Evolutionary conservation across 495 filamentous ascomycete species (phyloP).

Genomic region (Terfezia boudieri): DNA sequence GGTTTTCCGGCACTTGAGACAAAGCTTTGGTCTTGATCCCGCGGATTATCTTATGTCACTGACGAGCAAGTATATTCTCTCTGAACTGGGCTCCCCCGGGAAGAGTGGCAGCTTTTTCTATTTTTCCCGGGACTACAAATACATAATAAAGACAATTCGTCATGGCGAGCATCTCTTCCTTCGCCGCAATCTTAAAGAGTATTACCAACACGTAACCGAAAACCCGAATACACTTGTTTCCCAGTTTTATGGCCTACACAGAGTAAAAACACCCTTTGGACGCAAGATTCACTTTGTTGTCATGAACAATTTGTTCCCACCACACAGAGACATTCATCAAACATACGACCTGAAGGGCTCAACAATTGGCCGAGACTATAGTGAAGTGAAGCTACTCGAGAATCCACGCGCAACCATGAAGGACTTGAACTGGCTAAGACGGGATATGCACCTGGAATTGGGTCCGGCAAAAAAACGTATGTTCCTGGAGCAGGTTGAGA

Average conservation of each 20-base stretch:
- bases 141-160: conserved; percentile 99
- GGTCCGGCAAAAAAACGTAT: conserved; percentile 63
- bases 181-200: conserved; percentile 74
- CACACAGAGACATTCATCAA: conserved; percentile 89
- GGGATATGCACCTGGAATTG: conserved; percentile 65
- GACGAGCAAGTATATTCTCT: conserved; percentile 96
- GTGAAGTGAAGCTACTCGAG: conserved; percentile 62
- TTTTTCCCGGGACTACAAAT: conserved; percentile 98
- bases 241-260: conserved; percentile 93
- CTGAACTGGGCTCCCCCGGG: conserved; percentile 85
- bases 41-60: conserved; percentile 97
- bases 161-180: conserved; percentile 91
- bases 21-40: conserved; percentile 76
- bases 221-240: conserved; percentile 94
- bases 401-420: conserved; percentile 90
- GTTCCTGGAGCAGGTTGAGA: conserved; percentile 72
- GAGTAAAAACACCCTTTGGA: conserved; percentile 95
- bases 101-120: conserved; percentile 99
- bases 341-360: conserved; percentile 98
- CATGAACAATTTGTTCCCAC: conserved; percentile 99
- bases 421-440: conserved; percentile 87
- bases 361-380: conserved; percentile 75
- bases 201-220: conserved; percentile 76
- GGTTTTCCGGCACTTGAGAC: conserved; percentile 87
- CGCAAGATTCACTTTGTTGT: conserved; percentile 98